Evolutionary conservation across 73 alveolate species (phyloP), one percentile per base, ranked within the genome.

Genomic region (Paramecium sonneborni): DNA sequence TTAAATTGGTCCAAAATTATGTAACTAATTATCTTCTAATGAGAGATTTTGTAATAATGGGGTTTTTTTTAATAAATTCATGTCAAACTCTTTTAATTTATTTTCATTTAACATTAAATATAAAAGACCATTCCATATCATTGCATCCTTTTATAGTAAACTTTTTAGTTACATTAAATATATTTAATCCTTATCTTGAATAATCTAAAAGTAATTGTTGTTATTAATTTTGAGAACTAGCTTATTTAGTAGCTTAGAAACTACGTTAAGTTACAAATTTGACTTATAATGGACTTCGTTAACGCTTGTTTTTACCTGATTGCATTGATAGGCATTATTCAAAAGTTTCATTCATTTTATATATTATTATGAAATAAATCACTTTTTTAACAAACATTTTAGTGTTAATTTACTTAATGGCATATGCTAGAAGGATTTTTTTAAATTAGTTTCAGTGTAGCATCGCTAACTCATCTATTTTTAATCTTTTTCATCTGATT

Each of bases 381-480:
- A 62, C 44, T 62, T 62, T 62, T 62, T 62, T 26, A 62, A 32
- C 18, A 62, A 62, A 30, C 84, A 26, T 62, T 62, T 62, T 32
- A 62, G 44, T 62, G 84, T 62, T 32, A 62, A 62, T 62, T 62
- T 62, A 62, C 84, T 62, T 32, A 62, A 62, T 26, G 84, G 84
- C 39, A 30, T 62, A 30, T 62, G 68, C 68, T 52, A 62, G 12
- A 32, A 32, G 20, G 20, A 30, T 32, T 62, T 62, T 11, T 62
- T 62, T 9, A 32, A 14, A 62, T 62, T 26, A 5, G 68, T 52
- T 9, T 62, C 84, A 62, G 84, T 62, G 11, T 26, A 30, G 6
- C 84, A 62, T 26, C 84, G 20, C 24, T 62, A 28, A 62, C 84
- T 62, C 84, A 62, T 0, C 18, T 18, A 62, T 12, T 62, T 62